These are phyloP conservation scores for Suillus lakei DNA, from an alignment of 768 basidiomycete genomes.

Conservation along the genomic window DNA sequence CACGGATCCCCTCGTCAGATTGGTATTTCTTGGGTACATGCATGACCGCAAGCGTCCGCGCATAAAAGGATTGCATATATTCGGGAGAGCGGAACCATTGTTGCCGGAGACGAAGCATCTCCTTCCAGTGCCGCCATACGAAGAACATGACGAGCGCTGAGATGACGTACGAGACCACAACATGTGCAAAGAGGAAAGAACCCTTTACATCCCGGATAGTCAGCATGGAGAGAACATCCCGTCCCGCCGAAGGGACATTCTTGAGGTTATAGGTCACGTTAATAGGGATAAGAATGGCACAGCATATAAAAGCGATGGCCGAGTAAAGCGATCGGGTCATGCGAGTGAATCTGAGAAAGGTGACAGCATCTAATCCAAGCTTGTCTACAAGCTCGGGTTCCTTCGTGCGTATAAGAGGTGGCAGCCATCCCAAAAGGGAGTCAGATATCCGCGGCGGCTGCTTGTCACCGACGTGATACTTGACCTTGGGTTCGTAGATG, in stretches of 20 bases:
- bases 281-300: slow-evolving; percentile 82
- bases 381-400: slow-evolving; percentile 91
- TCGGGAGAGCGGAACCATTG: slow-evolving; percentile 91
- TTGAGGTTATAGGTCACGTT: slow-evolving; percentile 84
- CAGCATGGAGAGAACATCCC: slow-evolving; percentile 75
- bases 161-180: slow-evolving; percentile 82
- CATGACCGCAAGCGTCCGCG: slow-evolving; percentile 85
- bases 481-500: slow-evolving; percentile 93
- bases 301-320: slow-evolving; percentile 63
- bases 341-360: slow-evolving; percentile 90
- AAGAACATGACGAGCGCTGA: slow-evolving; percentile 73
- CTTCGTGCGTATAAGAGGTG: slow-evolving; percentile 79
- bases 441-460: slow-evolving; percentile 81
- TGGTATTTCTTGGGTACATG: slow-evolving; percentile 82
- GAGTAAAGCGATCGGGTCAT: slow-evolving; percentile 80
- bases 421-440: slow-evolving; percentile 88
- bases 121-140: slow-evolving; percentile 75
- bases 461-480: slow-evolving; percentile 83
- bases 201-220: slow-evolving; percentile 86
- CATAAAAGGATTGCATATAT: slow-evolving; percentile 90
- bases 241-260: slow-evolving; percentile 52
- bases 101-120: slow-evolving; percentile 79
- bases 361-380: slow-evolving; percentile 91
- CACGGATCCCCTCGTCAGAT: slow-evolving; percentile 81
- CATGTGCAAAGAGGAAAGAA: slow-evolving; percentile 79